Evolutionary conservation across 345 rosid genomes (phyloP).

Genomic region (Geranium brycei): DNA sequence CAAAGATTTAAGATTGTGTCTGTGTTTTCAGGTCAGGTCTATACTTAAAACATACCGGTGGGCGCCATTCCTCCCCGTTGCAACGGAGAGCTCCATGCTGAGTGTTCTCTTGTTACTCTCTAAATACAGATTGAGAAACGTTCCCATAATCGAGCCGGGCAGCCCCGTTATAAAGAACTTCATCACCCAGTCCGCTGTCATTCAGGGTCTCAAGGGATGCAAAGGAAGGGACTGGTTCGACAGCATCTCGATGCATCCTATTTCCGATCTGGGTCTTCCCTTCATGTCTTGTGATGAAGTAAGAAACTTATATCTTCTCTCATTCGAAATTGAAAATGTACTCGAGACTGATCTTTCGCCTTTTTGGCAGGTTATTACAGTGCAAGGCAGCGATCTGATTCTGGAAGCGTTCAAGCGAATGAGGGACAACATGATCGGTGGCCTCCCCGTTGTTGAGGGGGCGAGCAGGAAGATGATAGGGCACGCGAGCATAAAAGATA

Average conservation of each 20-base stretch:
- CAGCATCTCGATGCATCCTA: constrained; percentile 40
- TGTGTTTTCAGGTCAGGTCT: constrained; percentile 40
- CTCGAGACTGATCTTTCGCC: neutral
- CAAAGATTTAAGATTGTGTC: too few species aligned
- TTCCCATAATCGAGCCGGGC: constrained; percentile 63
- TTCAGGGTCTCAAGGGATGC: constrained; percentile 71
- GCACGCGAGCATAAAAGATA: constrained; percentile 46
- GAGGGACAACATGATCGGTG: constrained; percentile 66
- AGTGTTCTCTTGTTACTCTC: constrained; percentile 66
- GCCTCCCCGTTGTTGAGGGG: constrained; percentile 61
- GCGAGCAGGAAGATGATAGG: constrained; percentile 32
- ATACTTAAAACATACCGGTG: constrained; percentile 63
- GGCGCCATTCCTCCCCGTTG: constrained; percentile 76
- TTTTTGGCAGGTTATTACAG: constrained; percentile 41
- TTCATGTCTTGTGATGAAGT: constrained; percentile 65
- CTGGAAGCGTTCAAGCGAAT: constrained; percentile 78
- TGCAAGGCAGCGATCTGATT: constrained; percentile 46
- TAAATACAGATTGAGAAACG: constrained; percentile 65
- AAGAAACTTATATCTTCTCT: neutral
- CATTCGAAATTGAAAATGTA: neutral
- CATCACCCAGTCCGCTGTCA: constrained; percentile 74
- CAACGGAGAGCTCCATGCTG: constrained; percentile 67
- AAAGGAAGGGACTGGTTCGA: constrained; percentile 93
- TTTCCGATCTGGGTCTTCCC: constrained; percentile 76
- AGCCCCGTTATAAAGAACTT: constrained; percentile 57